Evolutionary conservation across 163 green algal genomes (phyloP), one percentile per base, ranked within the genome.

Genomic region (Scenedesmus sp.): DNA sequence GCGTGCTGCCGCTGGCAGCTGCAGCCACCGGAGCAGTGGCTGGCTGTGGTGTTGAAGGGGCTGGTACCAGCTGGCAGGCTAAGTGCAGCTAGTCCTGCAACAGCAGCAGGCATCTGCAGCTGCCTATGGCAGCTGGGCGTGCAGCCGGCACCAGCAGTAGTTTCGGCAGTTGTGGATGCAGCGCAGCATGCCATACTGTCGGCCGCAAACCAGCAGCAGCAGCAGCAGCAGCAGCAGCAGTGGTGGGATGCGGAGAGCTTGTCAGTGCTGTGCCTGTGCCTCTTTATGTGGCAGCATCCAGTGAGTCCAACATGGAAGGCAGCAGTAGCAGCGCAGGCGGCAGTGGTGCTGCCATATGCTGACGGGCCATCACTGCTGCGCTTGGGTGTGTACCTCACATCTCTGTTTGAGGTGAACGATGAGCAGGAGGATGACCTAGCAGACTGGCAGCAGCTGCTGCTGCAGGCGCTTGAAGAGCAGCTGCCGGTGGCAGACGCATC

Each of bases 111-210:
- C 59, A 84, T 86, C 8, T 88, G 81, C 23, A 26, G 34, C 52
- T 92, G 89, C 66, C 46, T 92, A 23, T 88, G 82, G 81, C 89
- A 73, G 20, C 66, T 92, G 12, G 89, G 89, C 7, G 89, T 89
- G 60, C 60, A 88, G 89, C 89, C 89, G 1, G 67, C 57, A 3
- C 52, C 82, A 10, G 81, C 7, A 20, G 60, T 92, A 0, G 16
- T 60, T 4, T 23, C 89, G 52, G 81, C 89, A 70, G 70, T 88
- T 13, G 23, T 56, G 15, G 89, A 54, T n/a, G 87, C 87, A 64
- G 87, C 87, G n/a, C 57, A 91, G 87, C 57, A 91, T 66, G 82
- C 56, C 6, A 91, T 91, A 0, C 46, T 55, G 46, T 76, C 86
- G 73, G 86, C 86, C 52, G 57, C 57, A 7, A 67, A 67, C 67